These are phyloP conservation scores for Syncephalastrum sp. DNA, from an alignment of 371 early-diverging fungal species.

Conservation along the genomic window DNA sequence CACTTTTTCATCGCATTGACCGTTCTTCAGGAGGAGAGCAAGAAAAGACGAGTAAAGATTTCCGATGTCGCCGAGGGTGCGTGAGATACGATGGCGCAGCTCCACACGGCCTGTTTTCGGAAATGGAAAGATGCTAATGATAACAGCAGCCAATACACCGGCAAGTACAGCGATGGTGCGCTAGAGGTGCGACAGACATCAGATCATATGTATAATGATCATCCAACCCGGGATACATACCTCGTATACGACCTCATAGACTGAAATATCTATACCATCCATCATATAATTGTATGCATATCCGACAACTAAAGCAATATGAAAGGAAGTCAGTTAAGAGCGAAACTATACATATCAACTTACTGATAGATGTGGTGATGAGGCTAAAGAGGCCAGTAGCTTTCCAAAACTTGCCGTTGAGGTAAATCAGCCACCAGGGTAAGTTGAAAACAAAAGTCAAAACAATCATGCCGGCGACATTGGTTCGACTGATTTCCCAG, in stretches of 20 bases:
- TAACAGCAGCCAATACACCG: slow-evolving; percentile 37
- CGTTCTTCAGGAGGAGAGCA: slow-evolving; percentile 30
- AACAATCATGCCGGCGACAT: slow-evolving; percentile 25
- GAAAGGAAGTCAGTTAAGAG: neutral
- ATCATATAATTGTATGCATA: slow-evolving; percentile 32
- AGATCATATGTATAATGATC: neutral
- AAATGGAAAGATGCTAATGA: slow-evolving; percentile 39
- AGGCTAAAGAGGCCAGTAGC: slow-evolving; percentile 42
- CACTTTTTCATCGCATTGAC: slow-evolving; percentile 12
- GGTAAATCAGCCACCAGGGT: slow-evolving; percentile 43
- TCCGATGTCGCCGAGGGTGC: slow-evolving; percentile 33
- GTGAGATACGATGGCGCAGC: slow-evolving; percentile 40
- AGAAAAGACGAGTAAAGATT: slow-evolving; percentile 43
- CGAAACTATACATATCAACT: slow-evolving; percentile 14
- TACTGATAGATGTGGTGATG: slow-evolving; percentile 47
- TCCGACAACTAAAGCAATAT: slow-evolving; percentile 28
- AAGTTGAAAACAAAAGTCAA: slow-evolving; percentile 36
- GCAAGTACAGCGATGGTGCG: slow-evolving; percentile 32
- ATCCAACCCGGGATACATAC: slow-evolving; percentile 9
- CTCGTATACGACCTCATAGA: slow-evolving; percentile 32
- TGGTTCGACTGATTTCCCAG: slow-evolving; percentile 41
- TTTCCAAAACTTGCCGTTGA: slow-evolving; percentile 45
- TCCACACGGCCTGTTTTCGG: slow-evolving; percentile 43
- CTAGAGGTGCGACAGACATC: slow-evolving; percentile 8
- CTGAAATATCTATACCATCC: slow-evolving; percentile 17